These are phyloP conservation scores for rapeseed (Brassica napus) DNA, from an alignment of 345 rosid genomes.

Conservation along the genomic window DNA sequence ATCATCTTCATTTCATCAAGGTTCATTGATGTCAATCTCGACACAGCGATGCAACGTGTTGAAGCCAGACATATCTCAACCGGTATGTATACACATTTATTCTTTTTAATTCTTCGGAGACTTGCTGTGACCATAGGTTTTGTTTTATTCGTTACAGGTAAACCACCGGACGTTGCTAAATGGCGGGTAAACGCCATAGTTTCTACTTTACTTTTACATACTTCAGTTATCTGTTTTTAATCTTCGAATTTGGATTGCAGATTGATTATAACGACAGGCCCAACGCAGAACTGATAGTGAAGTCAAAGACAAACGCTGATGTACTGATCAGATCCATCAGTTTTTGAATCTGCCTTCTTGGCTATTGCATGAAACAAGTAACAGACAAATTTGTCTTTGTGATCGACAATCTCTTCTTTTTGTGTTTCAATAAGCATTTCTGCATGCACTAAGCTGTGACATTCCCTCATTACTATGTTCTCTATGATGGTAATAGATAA, in stretches of 20 bases:
- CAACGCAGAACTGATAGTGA: constrained; percentile 78
- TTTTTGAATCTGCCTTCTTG: constrained; percentile 26
- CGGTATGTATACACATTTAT: constrained; percentile 38
- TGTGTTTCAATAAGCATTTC: not conserved
- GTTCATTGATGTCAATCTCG: constrained; percentile 81
- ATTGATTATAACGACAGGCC: constrained; percentile 77
- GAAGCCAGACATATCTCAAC: constrained; percentile 72
- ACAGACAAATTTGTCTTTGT: not conserved
- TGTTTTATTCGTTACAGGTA: constrained; percentile 50
- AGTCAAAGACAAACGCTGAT: constrained; percentile 73
- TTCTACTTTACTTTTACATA: not conserved
- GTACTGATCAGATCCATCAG: constrained; percentile 59
- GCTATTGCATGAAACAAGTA: not conserved
- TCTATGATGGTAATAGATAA: not conserved
- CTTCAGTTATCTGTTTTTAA: not conserved
- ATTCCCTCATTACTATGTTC: not conserved
- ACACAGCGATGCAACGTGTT: constrained; percentile 76
- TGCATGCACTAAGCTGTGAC: not conserved
- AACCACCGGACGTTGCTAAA: constrained; percentile 69
- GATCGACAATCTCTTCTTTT: not conserved
- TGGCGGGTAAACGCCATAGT: constrained; percentile 61
- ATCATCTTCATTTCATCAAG: constrained; percentile 41
- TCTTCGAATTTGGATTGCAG: constrained; percentile 44
- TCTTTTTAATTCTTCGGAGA: not conserved
- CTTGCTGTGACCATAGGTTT: not conserved